Conservation (phyloP, 2,329 filamentous ascomycete genomes). For the Xylaria sp. region DNA sequence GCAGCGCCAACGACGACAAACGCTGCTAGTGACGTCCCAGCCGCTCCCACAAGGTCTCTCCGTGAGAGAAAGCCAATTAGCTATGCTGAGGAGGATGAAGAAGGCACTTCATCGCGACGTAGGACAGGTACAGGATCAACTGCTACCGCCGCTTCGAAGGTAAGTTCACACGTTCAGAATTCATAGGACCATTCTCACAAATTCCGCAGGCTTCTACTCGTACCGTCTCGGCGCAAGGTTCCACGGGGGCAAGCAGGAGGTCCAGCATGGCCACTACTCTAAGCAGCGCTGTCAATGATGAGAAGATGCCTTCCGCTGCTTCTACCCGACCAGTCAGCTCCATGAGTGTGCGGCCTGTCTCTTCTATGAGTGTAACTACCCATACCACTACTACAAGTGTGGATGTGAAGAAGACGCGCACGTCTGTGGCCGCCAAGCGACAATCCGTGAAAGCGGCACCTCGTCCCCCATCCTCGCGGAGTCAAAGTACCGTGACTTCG, state of each 20-base stretch:
- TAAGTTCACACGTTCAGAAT: constrained; percentile 22
- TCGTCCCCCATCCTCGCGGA: constrained; percentile 20
- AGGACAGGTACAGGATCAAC: constrained; percentile 55
- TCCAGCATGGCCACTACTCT: constrained; percentile 45
- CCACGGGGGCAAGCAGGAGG: constrained; percentile 38
- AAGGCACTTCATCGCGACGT: constrained; percentile 48
- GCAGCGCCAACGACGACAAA: constrained; percentile 41
- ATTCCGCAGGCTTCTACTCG: constrained; percentile 32
- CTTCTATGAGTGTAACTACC: constrained; percentile 39
- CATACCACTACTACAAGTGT: constrained; percentile 35
- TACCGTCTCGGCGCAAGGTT: constrained; percentile 30
- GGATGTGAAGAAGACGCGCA: constrained; percentile 56
- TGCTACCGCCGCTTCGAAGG: constrained; percentile 43
- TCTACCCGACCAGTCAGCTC: constrained; percentile 38
- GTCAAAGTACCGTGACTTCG: not conserved
- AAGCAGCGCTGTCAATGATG: constrained; percentile 25
- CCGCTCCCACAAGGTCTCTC: constrained; percentile 59
- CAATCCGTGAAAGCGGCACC: constrained; percentile 31
- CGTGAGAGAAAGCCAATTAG: constrained; percentile 62
- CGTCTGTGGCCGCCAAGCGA: constrained; percentile 40
- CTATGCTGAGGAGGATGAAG: constrained; percentile 48
- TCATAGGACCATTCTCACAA: constrained; percentile 15
- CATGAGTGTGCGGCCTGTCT: constrained; percentile 38
- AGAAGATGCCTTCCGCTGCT: constrained; percentile 8
- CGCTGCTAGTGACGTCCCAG: constrained; percentile 27